These are phyloP conservation scores for Obelidium mucronatum DNA, from an alignment of 192 early-diverging fungal species.

Conservation along the genomic window DNA sequence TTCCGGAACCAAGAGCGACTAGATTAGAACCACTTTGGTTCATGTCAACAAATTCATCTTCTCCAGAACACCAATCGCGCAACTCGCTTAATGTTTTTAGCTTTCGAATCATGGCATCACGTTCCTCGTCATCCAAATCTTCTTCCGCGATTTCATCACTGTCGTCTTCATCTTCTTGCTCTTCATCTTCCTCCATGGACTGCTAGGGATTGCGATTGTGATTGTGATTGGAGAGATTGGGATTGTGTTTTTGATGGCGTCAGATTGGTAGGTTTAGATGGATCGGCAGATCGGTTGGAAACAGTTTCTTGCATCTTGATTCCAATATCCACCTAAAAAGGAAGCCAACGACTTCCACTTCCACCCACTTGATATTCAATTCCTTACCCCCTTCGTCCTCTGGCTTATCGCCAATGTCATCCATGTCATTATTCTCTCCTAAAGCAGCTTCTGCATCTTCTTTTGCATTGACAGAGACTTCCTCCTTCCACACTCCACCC, in stretches of 20 bases:
- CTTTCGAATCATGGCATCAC: neutral
- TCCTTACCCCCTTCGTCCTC: conserved; percentile 9
- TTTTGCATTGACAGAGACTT: conserved; percentile 44
- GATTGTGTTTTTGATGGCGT: too few species aligned
- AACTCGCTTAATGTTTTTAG: conserved; percentile 4
- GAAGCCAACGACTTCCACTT: conserved; percentile 35
- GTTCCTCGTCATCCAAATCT: conserved; percentile 27
- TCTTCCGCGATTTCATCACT: conserved; percentile 37
- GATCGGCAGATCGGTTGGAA: too few species aligned
- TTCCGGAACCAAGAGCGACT: conserved; percentile 29
- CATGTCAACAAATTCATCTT: conserved; percentile 18
- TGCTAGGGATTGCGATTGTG: too few species aligned
- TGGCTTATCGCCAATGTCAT: neutral
- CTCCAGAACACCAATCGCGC: conserved; percentile 26
- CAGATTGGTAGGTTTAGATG: too few species aligned
- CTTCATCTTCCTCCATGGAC: conserved; percentile 4
- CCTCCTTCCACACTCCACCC: conserved; percentile 58
- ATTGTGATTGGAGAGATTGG: too few species aligned
- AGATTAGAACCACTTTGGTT: neutral
- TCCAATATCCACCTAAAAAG: conserved; percentile 9
- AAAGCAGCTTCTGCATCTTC: conserved; percentile 30
- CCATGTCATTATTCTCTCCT: neutral
- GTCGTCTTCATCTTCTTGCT: conserved; percentile 28
- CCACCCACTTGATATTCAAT: conserved; percentile 24
- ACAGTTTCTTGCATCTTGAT: conserved; percentile 24